Conservation (phyloP, 202 grass and related monocot species). For the Schoenoplectus triqueter region DNA sequence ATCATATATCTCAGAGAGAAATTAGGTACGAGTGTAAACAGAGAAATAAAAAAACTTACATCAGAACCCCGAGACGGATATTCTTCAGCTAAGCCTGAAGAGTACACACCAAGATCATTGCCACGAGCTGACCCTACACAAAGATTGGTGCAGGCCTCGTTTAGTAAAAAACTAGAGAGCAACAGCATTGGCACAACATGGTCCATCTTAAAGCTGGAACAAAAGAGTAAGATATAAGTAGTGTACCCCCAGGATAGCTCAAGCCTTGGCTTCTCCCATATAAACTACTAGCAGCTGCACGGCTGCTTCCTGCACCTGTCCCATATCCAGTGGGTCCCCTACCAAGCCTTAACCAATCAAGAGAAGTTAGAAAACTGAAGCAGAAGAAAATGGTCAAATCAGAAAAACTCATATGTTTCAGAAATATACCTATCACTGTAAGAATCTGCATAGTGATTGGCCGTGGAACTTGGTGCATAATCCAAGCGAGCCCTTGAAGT, state of each 20-base stretch:
- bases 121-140: conserved; percentile 62
- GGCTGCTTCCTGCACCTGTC: conserved; percentile 38
- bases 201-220: conserved; percentile 20
- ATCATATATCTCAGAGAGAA: not conserved
- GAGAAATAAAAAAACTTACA: conserved; percentile 52
- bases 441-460: conserved; percentile 35
- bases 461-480: conserved; percentile 61
- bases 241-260: conserved; percentile 75
- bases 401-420: conserved; percentile 4
- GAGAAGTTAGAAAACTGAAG: conserved; percentile 27
- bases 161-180: not conserved
- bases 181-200: not conserved
- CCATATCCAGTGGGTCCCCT: conserved; percentile 62
- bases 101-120: conserved; percentile 71
- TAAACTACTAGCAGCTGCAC: conserved; percentile 57
- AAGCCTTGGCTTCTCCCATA: conserved; percentile 77
- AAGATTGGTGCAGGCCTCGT: conserved; percentile 35
- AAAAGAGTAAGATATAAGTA: conserved; percentile 33
- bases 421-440: conserved; percentile 35
- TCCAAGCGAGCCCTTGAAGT: conserved; percentile 78
- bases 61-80: conserved; percentile 90
- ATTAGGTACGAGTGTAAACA: too few species aligned
- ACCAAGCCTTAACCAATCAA: conserved; percentile 56
- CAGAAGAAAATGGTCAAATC: not conserved
- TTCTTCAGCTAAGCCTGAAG: conserved; percentile 57